A percentile compares a stretch with the other conserved stretches of the same genome.
phyloP scores from a whole-genome alignment of 805 yeast genomes.

The Barnettozyma siamensis region DNA sequence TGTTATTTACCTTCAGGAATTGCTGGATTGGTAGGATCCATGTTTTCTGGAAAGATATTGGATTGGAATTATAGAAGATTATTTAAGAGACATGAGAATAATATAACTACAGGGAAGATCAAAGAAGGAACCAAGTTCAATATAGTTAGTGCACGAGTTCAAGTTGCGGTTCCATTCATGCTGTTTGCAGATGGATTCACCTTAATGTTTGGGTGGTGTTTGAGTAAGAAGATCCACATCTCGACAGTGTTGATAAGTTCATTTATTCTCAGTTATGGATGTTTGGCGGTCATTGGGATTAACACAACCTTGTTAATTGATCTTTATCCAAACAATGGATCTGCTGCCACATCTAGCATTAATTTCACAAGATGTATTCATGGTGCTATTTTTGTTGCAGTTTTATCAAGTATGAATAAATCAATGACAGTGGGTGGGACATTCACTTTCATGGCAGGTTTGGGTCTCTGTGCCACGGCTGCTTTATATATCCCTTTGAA shows the following conservation, averaged over 20 bases:
- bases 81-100: conserved; percentile 20
- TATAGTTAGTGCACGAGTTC: conserved; percentile 48
- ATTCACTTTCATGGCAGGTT: conserved; percentile 61
- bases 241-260: conserved; percentile 50
- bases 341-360: conserved; percentile 68
- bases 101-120: conserved; percentile 21
- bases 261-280: conserved; percentile 51
- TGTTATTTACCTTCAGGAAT: conserved; percentile 73
- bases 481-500: conserved; percentile 26
- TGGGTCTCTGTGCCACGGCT: conserved; percentile 29
- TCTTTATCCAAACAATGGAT: conserved; percentile 60
- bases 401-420: conserved; percentile 52
- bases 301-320: conserved; percentile 72
- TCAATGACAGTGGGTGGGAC: conserved; percentile 68
- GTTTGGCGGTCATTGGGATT: conserved; percentile 51
- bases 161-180: conserved; percentile 40
- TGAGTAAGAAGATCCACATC: conserved; percentile 34
- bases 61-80: conserved; percentile 44
- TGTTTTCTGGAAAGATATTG: conserved; percentile 50
- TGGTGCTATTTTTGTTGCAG: conserved; percentile 68
- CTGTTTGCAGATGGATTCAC: conserved; percentile 35
- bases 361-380: conserved; percentile 70
- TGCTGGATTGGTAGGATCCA: conserved; percentile 56
- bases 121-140: conserved; percentile 36
- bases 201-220: conserved; percentile 69